Percentiles rank a stretch among this genome's conserved stretches.
phyloP scores from a whole-genome alignment of 2,329 filamentous ascomycete species.

The Dactylellina leptospora region DNA sequence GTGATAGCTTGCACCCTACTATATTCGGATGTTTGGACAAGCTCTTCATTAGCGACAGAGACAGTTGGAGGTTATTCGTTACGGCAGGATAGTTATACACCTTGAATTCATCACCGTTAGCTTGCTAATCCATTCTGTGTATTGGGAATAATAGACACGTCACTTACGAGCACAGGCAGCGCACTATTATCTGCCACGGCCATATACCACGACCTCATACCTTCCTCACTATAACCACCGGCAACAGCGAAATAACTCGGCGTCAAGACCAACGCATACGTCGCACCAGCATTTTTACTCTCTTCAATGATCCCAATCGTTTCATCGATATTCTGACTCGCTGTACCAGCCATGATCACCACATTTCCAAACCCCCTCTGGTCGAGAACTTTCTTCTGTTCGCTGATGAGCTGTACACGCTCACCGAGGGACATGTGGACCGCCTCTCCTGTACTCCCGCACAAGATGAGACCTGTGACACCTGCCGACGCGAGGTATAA shows the following conservation, averaged over 20 bases:
- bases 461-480: slow-evolving; percentile 70
- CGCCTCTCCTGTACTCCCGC: slow-evolving; percentile 72
- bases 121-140: neutral
- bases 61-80: slow-evolving; percentile 71
- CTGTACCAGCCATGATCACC: slow-evolving; percentile 71
- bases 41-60: slow-evolving; percentile 67
- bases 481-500: slow-evolving; percentile 70
- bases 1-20: slow-evolving; percentile 74
- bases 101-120: neutral
- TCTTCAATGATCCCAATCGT: slow-evolving; percentile 68
- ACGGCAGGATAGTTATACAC: slow-evolving; percentile 73
- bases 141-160: neutral
- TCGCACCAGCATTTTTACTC: slow-evolving; percentile 64
- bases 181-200: slow-evolving; percentile 69
- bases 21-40: slow-evolving; percentile 73
- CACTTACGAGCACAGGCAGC: slow-evolving; percentile 68
- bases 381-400: slow-evolving; percentile 67
- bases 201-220: slow-evolving; percentile 70
- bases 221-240: slow-evolving; percentile 65
- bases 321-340: slow-evolving; percentile 71
- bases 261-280: slow-evolving; percentile 71
- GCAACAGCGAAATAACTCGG: slow-evolving; percentile 72
- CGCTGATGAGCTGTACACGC: slow-evolving; percentile 66
- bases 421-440: slow-evolving; percentile 70
- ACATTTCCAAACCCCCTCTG: slow-evolving; percentile 68